Evolutionary conservation across 2,329 filamentous ascomycete genomes (phyloP).

Genomic region (Dactylella cylindrospora): DNA sequence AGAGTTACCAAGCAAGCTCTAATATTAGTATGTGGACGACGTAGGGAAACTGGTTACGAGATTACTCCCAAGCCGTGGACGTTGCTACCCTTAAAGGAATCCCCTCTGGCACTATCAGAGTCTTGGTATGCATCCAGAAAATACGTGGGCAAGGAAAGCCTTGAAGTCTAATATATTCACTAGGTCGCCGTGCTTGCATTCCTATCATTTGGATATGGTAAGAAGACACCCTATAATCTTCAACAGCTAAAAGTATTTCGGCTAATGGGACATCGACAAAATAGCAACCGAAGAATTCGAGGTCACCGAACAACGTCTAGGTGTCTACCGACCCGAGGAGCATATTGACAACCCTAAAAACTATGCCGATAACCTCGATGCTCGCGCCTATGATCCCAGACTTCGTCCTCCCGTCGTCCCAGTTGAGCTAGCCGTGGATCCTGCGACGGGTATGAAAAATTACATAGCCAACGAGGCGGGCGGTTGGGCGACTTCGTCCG

Average conservation of each 20-base stretch:
- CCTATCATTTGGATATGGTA: conserved; percentile 76
- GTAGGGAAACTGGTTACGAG: conserved; percentile 76
- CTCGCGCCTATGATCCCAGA: conserved; percentile 75
- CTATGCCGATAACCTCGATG: conserved; percentile 84
- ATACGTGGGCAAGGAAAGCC: too few relatives aligned
- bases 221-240: conserved; percentile 44
- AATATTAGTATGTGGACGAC: background rate
- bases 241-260: conserved; percentile 71
- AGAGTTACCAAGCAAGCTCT: background rate
- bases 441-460: conserved; percentile 92
- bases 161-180: background rate
- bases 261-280: conserved; percentile 76
- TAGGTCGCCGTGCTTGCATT: conserved; percentile 78
- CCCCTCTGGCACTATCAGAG: conserved; percentile 74
- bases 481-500: conserved; percentile 84
- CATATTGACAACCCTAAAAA: conserved; percentile 73
- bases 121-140: conserved; percentile 75
- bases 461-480: conserved; percentile 92
- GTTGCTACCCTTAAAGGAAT: conserved; percentile 77
- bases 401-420: conserved; percentile 76
- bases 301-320: conserved; percentile 75
- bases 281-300: conserved; percentile 79
- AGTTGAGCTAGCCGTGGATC: conserved; percentile 72
- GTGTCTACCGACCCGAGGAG: conserved; percentile 76
- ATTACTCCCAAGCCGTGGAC: conserved; percentile 82